Base-by-base conservation (phyloP, 2,329 filamentous ascomycete species). In the Gremmenia infestans region DNA sequence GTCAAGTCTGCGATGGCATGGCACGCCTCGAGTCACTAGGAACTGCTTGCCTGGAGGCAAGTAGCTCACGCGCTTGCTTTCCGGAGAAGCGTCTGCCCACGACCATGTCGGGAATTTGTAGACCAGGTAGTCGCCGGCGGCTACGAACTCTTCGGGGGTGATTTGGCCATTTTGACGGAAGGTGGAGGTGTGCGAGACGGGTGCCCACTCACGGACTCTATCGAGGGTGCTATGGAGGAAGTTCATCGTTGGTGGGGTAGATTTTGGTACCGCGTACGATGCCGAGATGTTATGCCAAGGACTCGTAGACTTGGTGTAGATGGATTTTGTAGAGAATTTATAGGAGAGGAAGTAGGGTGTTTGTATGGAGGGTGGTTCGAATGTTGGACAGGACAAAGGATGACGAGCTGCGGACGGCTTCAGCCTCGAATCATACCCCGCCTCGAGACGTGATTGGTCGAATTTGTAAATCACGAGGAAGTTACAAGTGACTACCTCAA, bases 71-170 rank as follows among this genome's bases (percentile, higher is more conserved):
- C 91, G 87, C 72, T 91, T 89, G 59, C 83, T 81, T 1, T 86
- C 82, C n/a, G 86, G 84, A 54, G 93, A 89, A 63, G 93, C 92
- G 67, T 94, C 90, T 63, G 88, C 86, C 94, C 94, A 99, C 50
- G 90, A 88, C 94, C 94, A 99, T 56, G 93, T 96, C 8, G 93
- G 94, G 75, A 99, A 99, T 78, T 97, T 97, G 85, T 95, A 96
- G 69, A 96, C 92, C 39, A 99, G 85, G 72, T 97, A 99, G 77
- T 99, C 94, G 66, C 94, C 94, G 3, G 94, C 94, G 4, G 89
- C 87, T 50, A 97, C 81, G 73, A 99, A 99, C 79, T 99, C 94
- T 70, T 97, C 93, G 17, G 93, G 93, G 0, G 93, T 97, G 74
- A 99, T 94, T 76, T 97, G 89, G 63, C 94, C 94, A 4, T 92